Percentiles rank a stretch among this genome's conserved stretches.
Conservation (phyloP, 805 yeast genomes). For the Metschnikowia gelsemii region DNA sequence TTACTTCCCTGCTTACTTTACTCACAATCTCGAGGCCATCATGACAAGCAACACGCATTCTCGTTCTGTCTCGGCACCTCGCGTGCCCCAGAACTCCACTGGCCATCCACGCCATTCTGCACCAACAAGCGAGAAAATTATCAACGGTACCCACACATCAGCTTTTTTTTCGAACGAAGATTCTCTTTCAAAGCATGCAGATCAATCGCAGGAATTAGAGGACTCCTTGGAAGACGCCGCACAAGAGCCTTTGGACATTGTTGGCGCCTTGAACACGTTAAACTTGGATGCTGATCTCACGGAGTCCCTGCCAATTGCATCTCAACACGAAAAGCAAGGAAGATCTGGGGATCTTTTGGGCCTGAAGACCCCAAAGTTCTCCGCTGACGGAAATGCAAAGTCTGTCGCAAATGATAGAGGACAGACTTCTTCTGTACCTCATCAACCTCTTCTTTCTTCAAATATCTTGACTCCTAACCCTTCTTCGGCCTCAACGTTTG, state of each 20-base stretch:
- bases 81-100: slow-evolving; percentile 1
- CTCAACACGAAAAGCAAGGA: background rate
- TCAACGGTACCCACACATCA: slow-evolving; percentile 11
- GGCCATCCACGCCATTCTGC: slow-evolving; percentile 19
- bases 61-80: slow-evolving; percentile 23
- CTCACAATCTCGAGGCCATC: slow-evolving; percentile 7
- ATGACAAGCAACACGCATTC: slow-evolving; percentile 23
- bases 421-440: slow-evolving; percentile 4
- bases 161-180: slow-evolving; percentile 28
- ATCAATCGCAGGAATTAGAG: slow-evolving; percentile 8
- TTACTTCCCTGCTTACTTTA: slow-evolving; percentile 12
- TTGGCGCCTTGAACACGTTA: slow-evolving; percentile 47
- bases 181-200: background rate
- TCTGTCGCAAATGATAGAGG: background rate
- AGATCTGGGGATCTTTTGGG: background rate
- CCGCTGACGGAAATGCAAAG: background rate
- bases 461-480: slow-evolving; percentile 31
- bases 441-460: slow-evolving; percentile 17
- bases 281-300: slow-evolving; percentile 43
- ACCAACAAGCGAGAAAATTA: slow-evolving; percentile 23
- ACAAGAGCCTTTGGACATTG: slow-evolving; percentile 40
- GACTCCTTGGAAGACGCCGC: slow-evolving; percentile 14
- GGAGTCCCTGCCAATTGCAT: slow-evolving; percentile 6
- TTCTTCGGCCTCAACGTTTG: slow-evolving; percentile 23
- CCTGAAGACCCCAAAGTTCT: background rate